Conservation (phyloP, 106 monocot genomes). For the Gastrodia elata region DNA sequence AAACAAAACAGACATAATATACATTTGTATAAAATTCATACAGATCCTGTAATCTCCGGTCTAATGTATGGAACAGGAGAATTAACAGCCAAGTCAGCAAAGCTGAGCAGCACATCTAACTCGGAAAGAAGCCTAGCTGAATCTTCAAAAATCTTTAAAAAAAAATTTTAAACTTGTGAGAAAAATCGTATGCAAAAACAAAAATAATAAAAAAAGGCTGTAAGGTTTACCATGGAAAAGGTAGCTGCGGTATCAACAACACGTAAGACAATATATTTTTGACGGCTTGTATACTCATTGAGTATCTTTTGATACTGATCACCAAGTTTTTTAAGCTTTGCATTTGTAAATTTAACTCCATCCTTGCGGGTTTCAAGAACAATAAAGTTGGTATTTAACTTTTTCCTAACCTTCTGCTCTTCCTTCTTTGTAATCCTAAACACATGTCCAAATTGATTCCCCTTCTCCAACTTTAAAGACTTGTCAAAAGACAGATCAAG, state of each 20-base stretch:
- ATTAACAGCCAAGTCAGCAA: slow-evolving; percentile 78
- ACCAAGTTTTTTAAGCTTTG: slow-evolving; percentile 80
- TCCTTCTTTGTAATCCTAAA: slow-evolving; percentile 98
- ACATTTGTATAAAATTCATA: slow-evolving; percentile 20
- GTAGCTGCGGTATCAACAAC: slow-evolving; percentile 67
- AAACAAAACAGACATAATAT: background rate
- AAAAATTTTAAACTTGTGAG: background rate
- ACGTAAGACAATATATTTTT: slow-evolving; percentile 65
- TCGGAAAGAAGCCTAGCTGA: slow-evolving; percentile 69
- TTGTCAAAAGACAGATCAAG: slow-evolving; percentile 83
- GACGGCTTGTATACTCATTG: slow-evolving; percentile 61
- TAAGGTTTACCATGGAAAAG: slow-evolving; percentile 69
- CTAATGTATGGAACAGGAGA: slow-evolving; percentile 83
- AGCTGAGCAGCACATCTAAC: slow-evolving; percentile 86
- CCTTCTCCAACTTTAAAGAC: slow-evolving; percentile 82
- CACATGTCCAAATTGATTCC: slow-evolving; percentile 84
- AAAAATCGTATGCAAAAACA: background rate
- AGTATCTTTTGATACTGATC: slow-evolving; percentile 71
- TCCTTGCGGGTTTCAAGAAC: slow-evolving; percentile 95
- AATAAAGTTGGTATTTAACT: slow-evolving; percentile 55
- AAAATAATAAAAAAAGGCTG: background rate
- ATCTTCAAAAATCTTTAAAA: slow-evolving; percentile 66
- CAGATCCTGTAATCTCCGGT: slow-evolving; percentile 74
- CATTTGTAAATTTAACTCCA: slow-evolving; percentile 91
- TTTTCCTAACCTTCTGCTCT: slow-evolving; percentile 93